phyloP scores from a whole-genome alignment of 805 yeast species.

The Barnettozyma sp. region DNA sequence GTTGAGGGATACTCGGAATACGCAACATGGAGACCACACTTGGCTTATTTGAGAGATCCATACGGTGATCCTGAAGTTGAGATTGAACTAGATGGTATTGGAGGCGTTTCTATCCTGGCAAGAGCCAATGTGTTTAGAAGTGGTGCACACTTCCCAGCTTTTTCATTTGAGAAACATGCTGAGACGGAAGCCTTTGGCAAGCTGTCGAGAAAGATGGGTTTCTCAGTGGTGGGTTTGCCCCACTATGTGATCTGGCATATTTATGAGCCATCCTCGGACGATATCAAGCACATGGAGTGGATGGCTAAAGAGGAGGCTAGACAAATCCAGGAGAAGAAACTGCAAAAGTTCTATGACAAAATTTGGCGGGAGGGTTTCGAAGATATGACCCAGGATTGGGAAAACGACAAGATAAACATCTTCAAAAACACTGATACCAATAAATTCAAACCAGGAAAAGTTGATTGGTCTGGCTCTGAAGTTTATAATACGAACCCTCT shows the following conservation, averaged over 20 bases:
- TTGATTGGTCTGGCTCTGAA: constrained; percentile 70
- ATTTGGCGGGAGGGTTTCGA: constrained; percentile 77
- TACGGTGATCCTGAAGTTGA: constrained; percentile 91
- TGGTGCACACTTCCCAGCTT: constrained; percentile 97
- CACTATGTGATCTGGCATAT: constrained; percentile 97
- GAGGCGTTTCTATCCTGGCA: constrained; percentile 91
- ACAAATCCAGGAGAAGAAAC: constrained; percentile 53
- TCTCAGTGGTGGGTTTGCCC: constrained; percentile 84
- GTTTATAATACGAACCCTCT: constrained; percentile 20
- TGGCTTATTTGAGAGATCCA: constrained; percentile 92
- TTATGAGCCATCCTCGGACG: constrained; percentile 93
- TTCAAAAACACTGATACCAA: constrained; percentile 68
- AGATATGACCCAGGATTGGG: constrained; percentile 71
- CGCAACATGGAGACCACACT: constrained; percentile 97
- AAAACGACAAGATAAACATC: constrained; percentile 59
- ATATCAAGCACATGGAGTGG: constrained; percentile 83
- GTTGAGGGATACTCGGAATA: constrained; percentile 97
- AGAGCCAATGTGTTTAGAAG: constrained; percentile 80
- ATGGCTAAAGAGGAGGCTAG: constrained; percentile 79
- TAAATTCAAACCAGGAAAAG: constrained; percentile 43
- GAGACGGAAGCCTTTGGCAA: constrained; percentile 98
- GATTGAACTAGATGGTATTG: constrained; percentile 93
- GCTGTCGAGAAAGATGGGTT: constrained; percentile 80
- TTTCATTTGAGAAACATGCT: constrained; percentile 92
- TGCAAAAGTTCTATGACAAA: constrained; percentile 58